Base-by-base conservation (phyloP, 495 filamentous ascomycete genomes). In the Haplographium delicatum region DNA sequence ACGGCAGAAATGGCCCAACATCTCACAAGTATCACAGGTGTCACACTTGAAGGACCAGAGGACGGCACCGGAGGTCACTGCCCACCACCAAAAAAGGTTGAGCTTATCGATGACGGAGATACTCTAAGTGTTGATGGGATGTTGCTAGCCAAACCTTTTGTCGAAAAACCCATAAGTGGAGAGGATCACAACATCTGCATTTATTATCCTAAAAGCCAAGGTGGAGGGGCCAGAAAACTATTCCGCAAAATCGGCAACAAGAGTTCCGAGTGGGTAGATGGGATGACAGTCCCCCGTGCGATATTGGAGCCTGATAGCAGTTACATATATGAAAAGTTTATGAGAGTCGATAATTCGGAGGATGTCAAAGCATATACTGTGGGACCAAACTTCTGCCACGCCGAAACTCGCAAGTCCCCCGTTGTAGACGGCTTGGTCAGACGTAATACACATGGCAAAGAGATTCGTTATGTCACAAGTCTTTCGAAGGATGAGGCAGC, bases 291-390 rank as follows among this genome's bases (percentile, higher is more conserved):
- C 33, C 94, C 94, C 7, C 72, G 89, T 34, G 88, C 83, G 33
- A 80, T 96, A 50, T 84, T 83, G 11, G 88, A 96, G 46, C 73
- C 75, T 5, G 76, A 74, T 4, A 77, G 84, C 47, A 95, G 89
- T 67, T 99, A 90, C 66, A 78, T 99, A 44, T 99, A 97, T 61
- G 93, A 99, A 58, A 88, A 93, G 61, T 99, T 99, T 59, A 82
- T 99, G 68, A 81, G 87, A 42, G 89, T 95, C 23, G 89, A 96
- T 62, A 96, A 97, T 62, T 82, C 89, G 0, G 93, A 99, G 65
- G 93, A 99, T 60, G 90, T 99, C 61, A 99, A 99, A 63, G 94
- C 91, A 1, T 99, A 99, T 63, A 99, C 93, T 0, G 93, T 99
- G 25, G 93, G 93, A 0, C 85, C 89, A 0, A 77, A 86, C 30